Percentiles rank a stretch among this genome's conserved stretches.
Evolutionary conservation across 306 rosid species (phyloP).

Genomic region (Arachis hypogaea): DNA sequence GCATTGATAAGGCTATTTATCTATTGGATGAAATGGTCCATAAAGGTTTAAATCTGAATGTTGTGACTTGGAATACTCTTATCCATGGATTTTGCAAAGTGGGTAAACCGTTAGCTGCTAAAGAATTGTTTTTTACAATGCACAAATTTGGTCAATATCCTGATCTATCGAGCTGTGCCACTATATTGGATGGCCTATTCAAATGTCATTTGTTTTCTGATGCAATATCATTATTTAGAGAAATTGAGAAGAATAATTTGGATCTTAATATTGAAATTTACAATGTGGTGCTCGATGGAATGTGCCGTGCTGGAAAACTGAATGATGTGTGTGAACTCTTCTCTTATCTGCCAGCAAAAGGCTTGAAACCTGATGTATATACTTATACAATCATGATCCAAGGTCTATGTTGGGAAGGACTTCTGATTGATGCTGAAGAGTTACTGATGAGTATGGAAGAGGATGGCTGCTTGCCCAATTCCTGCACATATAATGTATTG

Average conservation of each 20-base stretch:
- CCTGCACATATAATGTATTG: conserved; percentile 37
- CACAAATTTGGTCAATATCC: conserved; percentile 21
- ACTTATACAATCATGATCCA: conserved; percentile 45
- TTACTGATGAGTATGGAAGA: conserved; percentile 41
- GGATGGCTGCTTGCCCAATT: conserved; percentile 36
- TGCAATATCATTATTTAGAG: conserved; percentile 28
- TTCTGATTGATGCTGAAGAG: conserved; percentile 40
- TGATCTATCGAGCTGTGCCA: not conserved
- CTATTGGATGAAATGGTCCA: conserved; percentile 25
- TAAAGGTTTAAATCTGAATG: conserved; percentile 31
- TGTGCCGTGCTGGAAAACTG: conserved; percentile 37
- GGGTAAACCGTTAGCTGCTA: conserved; percentile 1
- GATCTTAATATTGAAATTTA: conserved; percentile 41
- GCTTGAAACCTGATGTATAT: conserved; percentile 33
- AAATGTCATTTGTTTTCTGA: not conserved
- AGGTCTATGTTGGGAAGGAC: conserved; percentile 42
- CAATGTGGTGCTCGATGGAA: conserved; percentile 40
- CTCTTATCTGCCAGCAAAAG: conserved; percentile 29
- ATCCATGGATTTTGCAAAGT: conserved; percentile 6
- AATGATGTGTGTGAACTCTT: conserved; percentile 39
- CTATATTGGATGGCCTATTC: conserved; percentile 25
- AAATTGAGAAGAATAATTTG: not conserved
- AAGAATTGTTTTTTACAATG: conserved; percentile 25
- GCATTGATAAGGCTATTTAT: conserved; percentile 37
- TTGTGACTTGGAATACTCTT: conserved; percentile 41